Conservation (phyloP, 139 green algal genomes). For the Chlorella sp. region DNA sequence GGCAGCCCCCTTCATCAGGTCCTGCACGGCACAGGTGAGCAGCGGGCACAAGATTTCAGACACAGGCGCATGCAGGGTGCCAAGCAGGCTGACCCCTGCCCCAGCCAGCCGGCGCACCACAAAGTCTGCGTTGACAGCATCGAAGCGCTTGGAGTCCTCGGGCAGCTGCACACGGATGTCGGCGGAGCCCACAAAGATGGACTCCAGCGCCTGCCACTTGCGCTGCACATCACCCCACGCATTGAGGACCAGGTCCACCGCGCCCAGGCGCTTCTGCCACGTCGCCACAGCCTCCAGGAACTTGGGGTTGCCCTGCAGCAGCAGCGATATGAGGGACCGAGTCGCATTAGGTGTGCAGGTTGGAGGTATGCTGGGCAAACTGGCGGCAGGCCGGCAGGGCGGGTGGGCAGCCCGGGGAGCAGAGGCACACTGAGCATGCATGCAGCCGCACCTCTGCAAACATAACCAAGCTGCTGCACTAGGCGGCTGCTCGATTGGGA, state of each 20-base stretch:
- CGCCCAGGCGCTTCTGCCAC: conserved; percentile 92
- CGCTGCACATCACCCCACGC: conserved; percentile 91
- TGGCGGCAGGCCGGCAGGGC: no score
- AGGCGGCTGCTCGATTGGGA: no score
- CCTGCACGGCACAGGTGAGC: conserved; percentile 37
- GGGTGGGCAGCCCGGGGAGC: no score
- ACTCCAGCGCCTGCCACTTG: conserved; percentile 93
- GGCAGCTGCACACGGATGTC: conserved; percentile 95
- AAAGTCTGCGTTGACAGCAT: conserved; percentile 88
- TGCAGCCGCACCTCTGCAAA: no score
- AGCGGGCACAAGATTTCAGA: neutral
- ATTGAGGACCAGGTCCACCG: conserved; percentile 81
- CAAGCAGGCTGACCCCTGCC: neutral
- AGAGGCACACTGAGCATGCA: no score
- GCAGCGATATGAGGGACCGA: no score
- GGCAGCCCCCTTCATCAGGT: conserved; percentile 80
- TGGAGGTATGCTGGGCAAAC: no score
- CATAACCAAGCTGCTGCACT: no score
- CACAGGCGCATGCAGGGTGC: neutral
- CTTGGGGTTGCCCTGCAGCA: conserved; percentile 82
- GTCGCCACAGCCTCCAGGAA: conserved; percentile 86
- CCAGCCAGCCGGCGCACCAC: conserved; percentile 55
- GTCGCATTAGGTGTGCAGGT: no score
- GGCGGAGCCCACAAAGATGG: conserved; percentile 88
- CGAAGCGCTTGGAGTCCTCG: conserved; percentile 90